Evolutionary conservation across 148 eudicot genomes (phyloP).

Genomic region (Limonium bicolor): DNA sequence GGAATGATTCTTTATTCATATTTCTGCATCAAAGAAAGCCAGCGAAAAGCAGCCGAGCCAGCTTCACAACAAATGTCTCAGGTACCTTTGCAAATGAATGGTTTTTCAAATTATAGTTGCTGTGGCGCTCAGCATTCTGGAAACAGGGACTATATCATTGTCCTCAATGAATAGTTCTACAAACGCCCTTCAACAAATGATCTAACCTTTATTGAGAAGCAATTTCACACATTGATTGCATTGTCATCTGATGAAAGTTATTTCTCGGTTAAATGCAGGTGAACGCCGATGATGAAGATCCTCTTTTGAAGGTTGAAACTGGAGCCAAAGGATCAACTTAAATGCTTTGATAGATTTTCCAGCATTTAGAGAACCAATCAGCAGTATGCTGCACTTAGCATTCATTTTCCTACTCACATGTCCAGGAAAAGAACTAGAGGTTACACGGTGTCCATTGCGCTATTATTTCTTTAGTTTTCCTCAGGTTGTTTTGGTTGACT

Average conservation of each 20-base stretch:
- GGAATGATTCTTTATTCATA: slow-evolving; percentile 50
- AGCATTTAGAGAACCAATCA: too few relatives aligned
- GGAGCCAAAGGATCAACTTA: slow-evolving; percentile 13
- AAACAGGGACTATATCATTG: background rate
- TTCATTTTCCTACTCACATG: too few relatives aligned
- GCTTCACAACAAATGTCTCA: slow-evolving; percentile 29
- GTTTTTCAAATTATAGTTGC: background rate
- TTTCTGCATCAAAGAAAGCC: slow-evolving; percentile 29
- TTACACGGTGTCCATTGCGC: too few relatives aligned
- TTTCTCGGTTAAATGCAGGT: slow-evolving; percentile 13
- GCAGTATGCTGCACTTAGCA: too few relatives aligned
- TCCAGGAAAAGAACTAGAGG: too few relatives aligned
- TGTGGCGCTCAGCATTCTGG: background rate
- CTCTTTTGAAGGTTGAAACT: slow-evolving; percentile 31
- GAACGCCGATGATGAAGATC: slow-evolving; percentile 36
- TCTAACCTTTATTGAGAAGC: background rate
- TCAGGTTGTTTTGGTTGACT: too few relatives aligned
- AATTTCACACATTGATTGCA: background rate
- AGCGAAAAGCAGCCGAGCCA: slow-evolving; percentile 16
- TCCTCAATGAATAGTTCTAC: too few relatives aligned
- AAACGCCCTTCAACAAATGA: background rate
- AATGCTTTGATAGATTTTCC: too few relatives aligned
- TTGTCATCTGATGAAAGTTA: background rate
- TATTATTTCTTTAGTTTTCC: too few relatives aligned
- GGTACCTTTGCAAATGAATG: slow-evolving; percentile 13